These are phyloP conservation scores for Lindgomyces ingoldianus DNA, from an alignment of 495 filamentous ascomycete genomes.

Conservation along the genomic window DNA sequence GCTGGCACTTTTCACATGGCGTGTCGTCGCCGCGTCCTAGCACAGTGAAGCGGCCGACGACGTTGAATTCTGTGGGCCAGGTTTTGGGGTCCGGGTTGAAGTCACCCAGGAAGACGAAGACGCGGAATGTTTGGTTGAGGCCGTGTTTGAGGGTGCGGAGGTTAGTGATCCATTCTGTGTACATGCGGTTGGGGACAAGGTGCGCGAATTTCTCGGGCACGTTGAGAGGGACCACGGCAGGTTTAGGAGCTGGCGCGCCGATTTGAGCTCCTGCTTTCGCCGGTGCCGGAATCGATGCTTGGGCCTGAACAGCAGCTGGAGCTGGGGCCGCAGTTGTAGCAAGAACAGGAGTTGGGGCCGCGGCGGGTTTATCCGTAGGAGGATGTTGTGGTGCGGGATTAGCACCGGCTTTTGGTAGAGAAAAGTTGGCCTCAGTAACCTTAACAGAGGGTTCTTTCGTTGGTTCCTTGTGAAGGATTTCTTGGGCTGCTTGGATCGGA, in stretches of 20 bases:
- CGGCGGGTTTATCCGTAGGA: neutral
- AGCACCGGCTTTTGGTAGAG: neutral
- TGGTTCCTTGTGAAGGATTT: neutral
- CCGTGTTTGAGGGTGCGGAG: slow-evolving; percentile 27
- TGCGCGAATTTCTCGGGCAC: slow-evolving; percentile 23
- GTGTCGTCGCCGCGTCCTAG: slow-evolving; percentile 25
- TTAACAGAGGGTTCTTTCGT: slow-evolving; percentile 1
- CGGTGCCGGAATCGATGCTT: neutral
- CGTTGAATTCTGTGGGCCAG: slow-evolving; percentile 27
- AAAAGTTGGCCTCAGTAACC: no score
- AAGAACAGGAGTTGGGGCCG: neutral
- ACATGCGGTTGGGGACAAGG: slow-evolving; percentile 14
- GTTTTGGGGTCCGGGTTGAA: slow-evolving; percentile 23
- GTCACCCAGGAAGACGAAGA: slow-evolving; percentile 30
- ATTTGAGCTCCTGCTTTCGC: neutral
- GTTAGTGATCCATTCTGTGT: slow-evolving; percentile 28
- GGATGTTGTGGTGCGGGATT: neutral
- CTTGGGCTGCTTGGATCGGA: neutral
- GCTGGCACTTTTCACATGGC: slow-evolving; percentile 21
- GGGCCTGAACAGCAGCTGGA: neutral
- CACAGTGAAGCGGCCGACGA: slow-evolving; percentile 31
- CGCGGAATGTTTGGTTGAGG: slow-evolving; percentile 27
- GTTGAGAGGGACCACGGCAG: slow-evolving; percentile 1
- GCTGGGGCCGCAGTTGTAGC: neutral
- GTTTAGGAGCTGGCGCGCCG: neutral